Base-by-base conservation (phyloP, 805 yeast genomes). In the Kluyveromyces wickerhamii region DNA sequence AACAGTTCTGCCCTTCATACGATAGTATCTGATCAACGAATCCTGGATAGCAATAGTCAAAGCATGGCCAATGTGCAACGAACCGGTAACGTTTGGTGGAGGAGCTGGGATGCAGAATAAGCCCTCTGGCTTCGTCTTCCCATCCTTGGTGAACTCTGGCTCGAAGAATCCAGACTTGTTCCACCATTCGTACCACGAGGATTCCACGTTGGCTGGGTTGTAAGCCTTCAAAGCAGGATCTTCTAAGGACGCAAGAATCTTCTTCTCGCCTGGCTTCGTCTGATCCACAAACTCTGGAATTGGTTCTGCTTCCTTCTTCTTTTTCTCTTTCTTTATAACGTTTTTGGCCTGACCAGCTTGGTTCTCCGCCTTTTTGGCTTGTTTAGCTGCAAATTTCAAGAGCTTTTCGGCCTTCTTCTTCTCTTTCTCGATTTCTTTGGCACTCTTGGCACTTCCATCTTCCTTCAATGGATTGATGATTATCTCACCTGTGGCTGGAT, bases 121-220 rank as follows among this genome's bases (percentile, higher is more conserved):
- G 48, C 97, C 97, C 53, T 77, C 88, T 27, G 92, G 83, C 56
- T 79, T 79, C 47, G 74, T 52, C 29, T 77, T 63, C 29, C 96
- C 96, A 52, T 79, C 78, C 38, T 65, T 71, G 29, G 79, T 69
- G 47, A 82, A 77, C 57, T 84, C 83, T 13, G 98, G 98, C 62
- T 81, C 79, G 53, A 92, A 92, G 52, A 75, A 77, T 13, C 92
- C 94, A 60, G 84, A 72, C 51, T 81, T 69, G 41, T 74, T 80
- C 98, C 98, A 92, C 97, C 98, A 92, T 13, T 73, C 76, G 63
- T 89, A 89, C 98, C 98, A 92, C 10, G 96, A 84, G 37, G 94
- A 80, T 64, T 92, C 98, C 31, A 92, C 96, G 49, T 79, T 81
- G 49, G 75, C 74, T 21, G 98, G 98, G 52, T 75, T 83, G 62